These are phyloP conservation scores for Ganoderma lucidum DNA, from an alignment of 1,284 basidiomycete species.

Conservation along the genomic window DNA sequence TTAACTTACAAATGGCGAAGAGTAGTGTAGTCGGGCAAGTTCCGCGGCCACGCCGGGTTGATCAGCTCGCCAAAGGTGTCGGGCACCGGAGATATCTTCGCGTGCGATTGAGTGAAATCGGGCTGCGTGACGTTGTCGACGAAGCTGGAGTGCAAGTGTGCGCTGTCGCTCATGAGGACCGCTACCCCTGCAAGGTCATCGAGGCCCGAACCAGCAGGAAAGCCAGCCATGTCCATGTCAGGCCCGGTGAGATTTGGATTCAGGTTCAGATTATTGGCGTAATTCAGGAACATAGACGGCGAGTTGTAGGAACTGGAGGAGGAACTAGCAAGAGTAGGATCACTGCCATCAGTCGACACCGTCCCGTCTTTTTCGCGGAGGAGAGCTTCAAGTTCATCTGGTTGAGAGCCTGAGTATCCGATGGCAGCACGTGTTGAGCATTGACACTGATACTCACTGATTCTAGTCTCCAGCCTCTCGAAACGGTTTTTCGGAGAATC, in stretches of 20 bases:
- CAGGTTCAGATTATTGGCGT: neutral
- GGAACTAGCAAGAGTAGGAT: constrained; percentile 11
- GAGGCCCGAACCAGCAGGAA: constrained; percentile 25
- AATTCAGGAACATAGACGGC: constrained; percentile 8
- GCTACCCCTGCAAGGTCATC: constrained; percentile 35
- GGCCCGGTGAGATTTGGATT: neutral
- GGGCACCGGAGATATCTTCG: neutral
- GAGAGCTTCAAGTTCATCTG: constrained; percentile 70
- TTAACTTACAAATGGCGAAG: constrained; percentile 67
- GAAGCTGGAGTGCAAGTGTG: neutral
- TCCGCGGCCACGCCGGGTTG: constrained; percentile 69
- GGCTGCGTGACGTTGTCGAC: neutral
- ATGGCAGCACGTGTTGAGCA: too few species aligned
- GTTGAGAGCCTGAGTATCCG: constrained; percentile 2
- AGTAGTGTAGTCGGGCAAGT: constrained; percentile 65
- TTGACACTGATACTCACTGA: constrained; percentile 54
- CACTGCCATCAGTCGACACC: neutral
- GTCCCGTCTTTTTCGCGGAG: constrained; percentile 48
- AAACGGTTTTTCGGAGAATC: constrained; percentile 65
- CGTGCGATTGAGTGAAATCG: constrained; percentile 15
- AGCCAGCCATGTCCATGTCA: constrained; percentile 14
- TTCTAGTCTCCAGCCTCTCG: constrained; percentile 69
- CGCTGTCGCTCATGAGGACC: constrained; percentile 9
- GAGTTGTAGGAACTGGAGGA: neutral
- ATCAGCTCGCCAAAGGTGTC: constrained; percentile 35